A percentile compares a stretch with the other conserved stretches of the same genome.
These are phyloP conservation scores for Didymella glomerata DNA, from an alignment of 2,329 filamentous ascomycete species.

Conservation along the genomic window DNA sequence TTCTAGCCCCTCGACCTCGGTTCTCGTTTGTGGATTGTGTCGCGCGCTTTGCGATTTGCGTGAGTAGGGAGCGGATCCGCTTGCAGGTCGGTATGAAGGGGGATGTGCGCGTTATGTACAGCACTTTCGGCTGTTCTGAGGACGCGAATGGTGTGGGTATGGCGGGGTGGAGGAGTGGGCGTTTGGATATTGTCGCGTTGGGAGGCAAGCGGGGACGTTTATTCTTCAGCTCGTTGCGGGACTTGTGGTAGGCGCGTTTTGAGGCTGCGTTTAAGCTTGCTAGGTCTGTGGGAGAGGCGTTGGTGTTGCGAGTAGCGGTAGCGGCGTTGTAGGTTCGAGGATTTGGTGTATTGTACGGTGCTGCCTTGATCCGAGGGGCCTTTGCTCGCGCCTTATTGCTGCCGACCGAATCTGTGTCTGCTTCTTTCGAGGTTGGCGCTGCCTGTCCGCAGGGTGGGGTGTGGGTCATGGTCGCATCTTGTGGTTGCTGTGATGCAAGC, in stretches of 20 bases:
- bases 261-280: not conserved
- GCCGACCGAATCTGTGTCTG: slow-evolving; percentile 11
- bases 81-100: slow-evolving; percentile 74
- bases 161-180: slow-evolving; percentile 66
- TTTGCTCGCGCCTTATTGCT: not conserved
- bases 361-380: slow-evolving; percentile 8
- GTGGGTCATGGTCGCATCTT: not conserved
- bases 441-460: slow-evolving; percentile 16
- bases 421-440: slow-evolving; percentile 27
- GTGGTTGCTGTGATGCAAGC: not conserved
- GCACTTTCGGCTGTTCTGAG: slow-evolving; percentile 60
- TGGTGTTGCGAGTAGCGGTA: too few relatives aligned
- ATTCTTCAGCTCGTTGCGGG: not conserved
- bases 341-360: not conserved
- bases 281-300: not conserved
- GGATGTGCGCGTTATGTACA: slow-evolving; percentile 69
- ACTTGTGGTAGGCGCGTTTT: not conserved
- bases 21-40: slow-evolving; percentile 46
- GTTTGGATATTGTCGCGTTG: slow-evolving; percentile 59
- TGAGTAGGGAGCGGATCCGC: slow-evolving; percentile 70
- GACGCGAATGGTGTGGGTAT: slow-evolving; percentile 63
- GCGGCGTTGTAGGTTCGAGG: not conserved
- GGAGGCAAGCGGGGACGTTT: slow-evolving; percentile 44
- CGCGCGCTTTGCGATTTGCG: slow-evolving; percentile 62
- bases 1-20: not conserved